Evolutionary conservation across 805 yeast species (phyloP), one percentile per base, ranked within the genome.

Genomic region (Limtongia smithiae): DNA sequence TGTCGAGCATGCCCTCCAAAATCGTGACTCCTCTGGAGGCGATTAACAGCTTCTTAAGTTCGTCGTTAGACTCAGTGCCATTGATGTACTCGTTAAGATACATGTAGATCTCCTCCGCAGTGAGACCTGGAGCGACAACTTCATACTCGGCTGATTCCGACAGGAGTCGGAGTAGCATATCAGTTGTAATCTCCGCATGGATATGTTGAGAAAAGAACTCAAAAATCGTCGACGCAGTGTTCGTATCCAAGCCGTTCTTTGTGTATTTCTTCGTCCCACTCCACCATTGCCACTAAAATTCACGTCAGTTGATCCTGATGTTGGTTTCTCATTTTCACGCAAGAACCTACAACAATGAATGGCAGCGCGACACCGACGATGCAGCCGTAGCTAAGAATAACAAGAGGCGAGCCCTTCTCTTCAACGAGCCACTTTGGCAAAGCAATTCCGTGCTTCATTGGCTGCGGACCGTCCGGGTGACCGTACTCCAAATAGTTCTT

Each of bases 401-500:
- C 71, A 20, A 83, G 60, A 3, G 83, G 77, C 3, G 94, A 82
- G 20, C 82, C 81, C 50, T 81, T 75, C 37, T 94, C 89, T 57
- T 88, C 96, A 27, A 94, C 85, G 54, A 93, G 74, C 69, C 86
- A 88, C 65, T 84, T 82, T 28, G 99, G 99, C 58, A 93, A 71
- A 0, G 97, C 99, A 67, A 93, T 89, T 54, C 98, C 98, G 65
- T 88, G 96, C 18, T 83, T 72, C 17, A 83, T 76, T 24, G 86
- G 86, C 68, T 87, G 95, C 36, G 95, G 96, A 37, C 98, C 98
- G 71, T 93, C 99, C 3, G 99, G 99, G 65, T 94, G 96, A 42
- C 99, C 99, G 63, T 83, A 93, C 60, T 79, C 82, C 61, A 83
- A 71, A 66, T 78, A 89, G 65, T 93, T 93, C 60, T 85, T 86